These are phyloP conservation scores for Quillaja saponaria DNA, from an alignment of 306 rosid genomes.

Conservation along the genomic window DNA sequence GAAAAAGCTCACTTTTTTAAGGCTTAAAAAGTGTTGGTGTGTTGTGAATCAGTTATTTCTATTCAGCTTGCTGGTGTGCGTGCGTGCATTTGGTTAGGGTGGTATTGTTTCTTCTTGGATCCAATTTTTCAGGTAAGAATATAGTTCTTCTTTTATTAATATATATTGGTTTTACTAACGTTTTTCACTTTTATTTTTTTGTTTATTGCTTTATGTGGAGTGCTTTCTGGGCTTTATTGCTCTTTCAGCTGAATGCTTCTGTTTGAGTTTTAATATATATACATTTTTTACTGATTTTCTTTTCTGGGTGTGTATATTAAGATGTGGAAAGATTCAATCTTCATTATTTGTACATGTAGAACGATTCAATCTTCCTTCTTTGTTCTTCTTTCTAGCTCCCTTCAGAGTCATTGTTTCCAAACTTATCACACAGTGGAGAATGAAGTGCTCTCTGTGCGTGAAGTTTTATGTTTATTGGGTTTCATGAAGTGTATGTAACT, in stretches of 20 bases:
- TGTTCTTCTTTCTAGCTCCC: slow-evolving; percentile 37
- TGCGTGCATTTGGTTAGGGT: slow-evolving; percentile 32
- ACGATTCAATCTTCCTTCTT: slow-evolving; percentile 30
- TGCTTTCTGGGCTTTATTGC: slow-evolving; percentile 38
- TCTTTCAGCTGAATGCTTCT: slow-evolving; percentile 28
- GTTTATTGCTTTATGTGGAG: slow-evolving; percentile 10
- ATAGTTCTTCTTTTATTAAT: slow-evolving; percentile 19
- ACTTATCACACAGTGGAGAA: slow-evolving; percentile 16
- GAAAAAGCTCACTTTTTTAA: slow-evolving; percentile 45
- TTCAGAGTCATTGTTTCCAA: background rate
- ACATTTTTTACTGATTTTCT: slow-evolving; percentile 27
- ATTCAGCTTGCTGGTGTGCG: slow-evolving; percentile 34
- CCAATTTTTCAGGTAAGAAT: slow-evolving; percentile 53
- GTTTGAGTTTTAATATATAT: too few relatives aligned
- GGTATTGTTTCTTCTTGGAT: slow-evolving; percentile 57
- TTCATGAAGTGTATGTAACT: background rate
- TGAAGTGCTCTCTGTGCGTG: slow-evolving; percentile 25
- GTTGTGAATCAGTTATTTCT: slow-evolving; percentile 37
- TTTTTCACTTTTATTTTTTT: slow-evolving; percentile 28
- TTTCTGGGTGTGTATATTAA: slow-evolving; percentile 31
- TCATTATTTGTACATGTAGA: slow-evolving; percentile 19
- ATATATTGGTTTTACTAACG: slow-evolving; percentile 7
- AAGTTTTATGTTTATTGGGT: slow-evolving; percentile 13
- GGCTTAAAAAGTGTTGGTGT: slow-evolving; percentile 25
- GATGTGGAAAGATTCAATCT: slow-evolving; percentile 30